phyloP scores from a whole-genome alignment of 306 rosid genomes.

The Oemleria cerasiformis region DNA sequence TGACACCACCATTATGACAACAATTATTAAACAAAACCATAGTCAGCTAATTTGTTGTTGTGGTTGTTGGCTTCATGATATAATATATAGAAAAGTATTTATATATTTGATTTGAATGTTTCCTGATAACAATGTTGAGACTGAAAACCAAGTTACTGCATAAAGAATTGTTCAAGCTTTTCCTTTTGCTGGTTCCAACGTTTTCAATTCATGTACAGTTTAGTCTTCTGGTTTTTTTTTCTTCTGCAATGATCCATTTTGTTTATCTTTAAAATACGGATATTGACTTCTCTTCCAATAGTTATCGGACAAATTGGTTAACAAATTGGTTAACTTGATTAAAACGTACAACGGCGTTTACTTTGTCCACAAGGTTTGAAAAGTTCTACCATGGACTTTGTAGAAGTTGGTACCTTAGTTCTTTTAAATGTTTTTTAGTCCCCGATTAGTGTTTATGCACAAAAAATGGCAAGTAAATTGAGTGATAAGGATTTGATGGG shows the following conservation, averaged over 20 bases:
- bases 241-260: neutral
- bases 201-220: neutral
- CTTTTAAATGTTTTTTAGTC: neutral
- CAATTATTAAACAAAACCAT: no score
- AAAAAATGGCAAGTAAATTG: conserved; percentile 1
- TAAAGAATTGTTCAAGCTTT: neutral
- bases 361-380: neutral
- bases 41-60: no score
- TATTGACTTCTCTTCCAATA: neutral
- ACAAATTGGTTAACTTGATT: neutral
- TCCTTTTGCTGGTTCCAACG: neutral
- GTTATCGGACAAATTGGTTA: neutral
- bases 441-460: neutral
- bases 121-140: neutral
- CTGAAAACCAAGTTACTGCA: neutral
- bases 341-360: neutral
- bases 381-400: conserved; percentile 2
- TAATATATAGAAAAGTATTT: no score
- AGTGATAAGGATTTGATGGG: neutral
- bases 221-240: neutral
- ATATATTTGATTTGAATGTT: neutral
- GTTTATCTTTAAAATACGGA: neutral
- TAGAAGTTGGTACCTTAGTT: neutral
- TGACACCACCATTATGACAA: no score
- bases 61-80: no score